Evolutionary conservation across 148 eudicot species (phyloP), one percentile per base, ranked within the genome.

Genomic region (Cornus controversa): DNA sequence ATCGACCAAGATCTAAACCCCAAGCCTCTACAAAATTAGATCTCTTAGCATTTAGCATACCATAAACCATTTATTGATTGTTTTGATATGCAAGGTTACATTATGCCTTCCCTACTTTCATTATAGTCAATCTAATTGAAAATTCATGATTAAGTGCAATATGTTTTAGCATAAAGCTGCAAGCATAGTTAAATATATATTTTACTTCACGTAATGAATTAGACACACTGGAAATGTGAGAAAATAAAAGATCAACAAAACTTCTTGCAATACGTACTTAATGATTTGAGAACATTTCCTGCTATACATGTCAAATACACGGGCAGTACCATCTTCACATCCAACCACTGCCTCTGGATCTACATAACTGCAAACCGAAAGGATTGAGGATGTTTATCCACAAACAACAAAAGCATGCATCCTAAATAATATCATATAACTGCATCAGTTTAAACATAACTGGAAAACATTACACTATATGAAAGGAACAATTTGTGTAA

Each of bases 331-430:
- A 70, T 94, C 98, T 67, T 87, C 91, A 69, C 96, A 89, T 73
- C 98, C 98, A 82, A 94, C 89, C 53, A 87, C 90, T 76, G 98
- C 98, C 73, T 87, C 90, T 14, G 98, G 98, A 85, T 94, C 98
- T 75, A 89, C 81, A 77, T 94, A 94, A 87, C 98, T 94, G 82
- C 77, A 82, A 63, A 68, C 16, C 80, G 67, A 67, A 58, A 73
- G 27, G 20, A 62, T 13, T 24, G 16, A 60, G 20, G 24, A n/a
- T 60, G 64, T 60, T 60, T 54, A 14, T 14, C 22, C 22, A 54
- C 2, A 20, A 16, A 16, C 18, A 60, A 60, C 64, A 60, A 60
- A 60, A 60, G 24, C 8, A 20, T 60, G 64, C 20, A 60, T 20
- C 64, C 24, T 22, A 60, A 60, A 22, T 60, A 6, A 18, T 60